Evolutionary conservation across 2,329 filamentous ascomycete genomes (phyloP).

Genomic region (Fusarium sp.): DNA sequence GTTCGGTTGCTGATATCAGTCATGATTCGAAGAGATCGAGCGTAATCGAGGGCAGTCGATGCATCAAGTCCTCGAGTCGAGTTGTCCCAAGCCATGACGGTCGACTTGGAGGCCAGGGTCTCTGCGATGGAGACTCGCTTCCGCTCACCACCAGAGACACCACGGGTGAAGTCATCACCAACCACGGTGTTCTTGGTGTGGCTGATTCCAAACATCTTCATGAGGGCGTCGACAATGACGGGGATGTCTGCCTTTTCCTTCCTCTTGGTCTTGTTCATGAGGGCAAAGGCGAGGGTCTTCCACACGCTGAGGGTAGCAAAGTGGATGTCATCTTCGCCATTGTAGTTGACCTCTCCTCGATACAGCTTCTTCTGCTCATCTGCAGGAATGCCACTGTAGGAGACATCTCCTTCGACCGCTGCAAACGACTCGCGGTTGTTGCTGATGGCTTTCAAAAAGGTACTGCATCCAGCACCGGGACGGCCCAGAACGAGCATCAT

Average conservation of each 20-base stretch:
- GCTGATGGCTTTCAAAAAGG: constrained; percentile 79
- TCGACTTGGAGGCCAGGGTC: constrained; percentile 77
- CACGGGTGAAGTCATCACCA: constrained; percentile 77
- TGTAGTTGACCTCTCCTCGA: constrained; percentile 82
- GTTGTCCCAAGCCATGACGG: constrained; percentile 84
- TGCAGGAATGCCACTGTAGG: constrained; percentile 77
- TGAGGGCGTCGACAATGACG: constrained; percentile 74
- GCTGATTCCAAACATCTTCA: constrained; percentile 82
- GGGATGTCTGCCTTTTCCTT: constrained; percentile 71
- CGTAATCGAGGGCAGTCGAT: constrained; percentile 82
- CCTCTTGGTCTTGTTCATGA: constrained; percentile 80
- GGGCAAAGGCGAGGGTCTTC: constrained; percentile 80
- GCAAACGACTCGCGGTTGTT: constrained; percentile 76
- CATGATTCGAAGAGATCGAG: constrained; percentile 75
- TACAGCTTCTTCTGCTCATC: constrained; percentile 75
- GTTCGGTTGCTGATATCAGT: constrained; percentile 77
- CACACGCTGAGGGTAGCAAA: constrained; percentile 80
- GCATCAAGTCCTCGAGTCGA: constrained; percentile 83
- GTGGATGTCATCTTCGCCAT: constrained; percentile 80
- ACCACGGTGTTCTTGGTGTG: constrained; percentile 81
- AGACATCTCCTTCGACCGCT: constrained; percentile 74
- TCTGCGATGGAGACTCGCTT: constrained; percentile 85
- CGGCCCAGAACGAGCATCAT: constrained; percentile 67
- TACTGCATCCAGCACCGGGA: constrained; percentile 80
- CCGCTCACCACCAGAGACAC: constrained; percentile 82